Conservation (phyloP, 768 basidiomycete species). For the Termitomyces sp. region DNA sequence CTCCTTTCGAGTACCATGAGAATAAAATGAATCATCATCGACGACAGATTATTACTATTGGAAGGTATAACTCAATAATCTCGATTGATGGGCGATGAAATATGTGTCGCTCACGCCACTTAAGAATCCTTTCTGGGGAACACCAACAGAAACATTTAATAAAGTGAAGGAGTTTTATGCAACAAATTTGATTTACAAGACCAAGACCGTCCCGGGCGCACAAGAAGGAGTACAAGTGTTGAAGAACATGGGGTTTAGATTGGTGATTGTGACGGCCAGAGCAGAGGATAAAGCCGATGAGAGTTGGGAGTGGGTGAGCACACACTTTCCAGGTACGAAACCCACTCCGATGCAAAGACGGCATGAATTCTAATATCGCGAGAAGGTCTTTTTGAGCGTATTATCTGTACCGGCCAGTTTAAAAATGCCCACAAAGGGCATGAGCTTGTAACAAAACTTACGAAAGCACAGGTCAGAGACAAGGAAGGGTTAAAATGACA, state of each 20-base stretch:
- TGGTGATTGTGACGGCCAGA: conserved; percentile 79
- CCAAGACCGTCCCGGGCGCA: conserved; percentile 58
- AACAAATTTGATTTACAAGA: conserved; percentile 43
- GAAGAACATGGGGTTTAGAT: conserved; percentile 57
- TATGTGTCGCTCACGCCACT: not conserved
- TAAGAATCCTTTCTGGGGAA: conserved; percentile 61
- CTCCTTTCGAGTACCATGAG: not conserved
- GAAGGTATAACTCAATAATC: conserved; percentile 44
- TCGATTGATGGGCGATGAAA: not conserved
- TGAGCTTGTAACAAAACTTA: conserved; percentile 52
- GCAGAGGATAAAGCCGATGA: conserved; percentile 47
- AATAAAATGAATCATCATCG: not conserved
- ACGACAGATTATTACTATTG: conserved; percentile 75
- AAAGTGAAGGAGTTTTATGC: conserved; percentile 61
- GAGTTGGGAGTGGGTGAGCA: conserved; percentile 65
- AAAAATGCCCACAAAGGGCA: conserved; percentile 45
- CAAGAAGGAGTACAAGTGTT: conserved; percentile 53
- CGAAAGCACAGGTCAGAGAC: conserved; percentile 60
- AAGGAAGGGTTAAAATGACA: not conserved
- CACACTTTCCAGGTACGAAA: conserved; percentile 54
- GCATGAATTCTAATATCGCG: not conserved
- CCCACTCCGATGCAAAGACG: not conserved
- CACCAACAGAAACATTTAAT: conserved; percentile 47
- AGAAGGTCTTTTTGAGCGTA: conserved; percentile 47
- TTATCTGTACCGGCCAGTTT: conserved; percentile 77